Evolutionary conservation across 768 basidiomycete species (phyloP).

Genomic region (Fistulinella prunicolor): DNA sequence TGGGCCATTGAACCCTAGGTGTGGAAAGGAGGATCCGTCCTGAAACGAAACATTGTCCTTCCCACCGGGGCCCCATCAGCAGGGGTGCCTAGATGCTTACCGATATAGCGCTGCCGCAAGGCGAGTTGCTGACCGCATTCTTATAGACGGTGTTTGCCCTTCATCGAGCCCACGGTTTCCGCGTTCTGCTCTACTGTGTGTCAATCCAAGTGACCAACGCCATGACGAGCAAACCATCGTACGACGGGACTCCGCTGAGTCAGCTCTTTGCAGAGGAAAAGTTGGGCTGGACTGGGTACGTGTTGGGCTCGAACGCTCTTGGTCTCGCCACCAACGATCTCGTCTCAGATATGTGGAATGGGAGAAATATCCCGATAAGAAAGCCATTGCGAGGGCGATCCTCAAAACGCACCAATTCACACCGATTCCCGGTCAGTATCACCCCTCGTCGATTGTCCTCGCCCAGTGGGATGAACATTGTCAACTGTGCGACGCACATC

Average conservation of each 20-base stretch:
- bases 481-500: too few relatives aligned
- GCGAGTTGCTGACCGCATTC: too few relatives aligned
- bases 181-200: too few relatives aligned
- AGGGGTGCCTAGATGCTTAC: too few relatives aligned
- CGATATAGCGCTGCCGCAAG: too few relatives aligned
- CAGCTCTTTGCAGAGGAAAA: conserved; percentile 14
- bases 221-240: neutral
- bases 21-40: too few relatives aligned
- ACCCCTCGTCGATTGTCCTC: neutral
- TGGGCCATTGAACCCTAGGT: too few relatives aligned
- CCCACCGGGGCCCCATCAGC: too few relatives aligned
- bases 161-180: too few relatives aligned
- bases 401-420: conserved; percentile 13
- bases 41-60: too few relatives aligned
- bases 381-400: conserved; percentile 7
- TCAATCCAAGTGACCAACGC: too few relatives aligned
- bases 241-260: neutral
- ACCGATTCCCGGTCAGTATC: conserved; percentile 10
- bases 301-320: neutral
- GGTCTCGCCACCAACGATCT: neutral
- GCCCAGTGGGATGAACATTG: neutral
- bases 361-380: conserved; percentile 15
- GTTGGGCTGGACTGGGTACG: conserved; percentile 16
- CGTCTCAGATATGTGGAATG: conserved; percentile 13
- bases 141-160: too few relatives aligned